Evolutionary conservation across 257 asterid genomes (phyloP).

Genomic region (Buddleja alternifolia): DNA sequence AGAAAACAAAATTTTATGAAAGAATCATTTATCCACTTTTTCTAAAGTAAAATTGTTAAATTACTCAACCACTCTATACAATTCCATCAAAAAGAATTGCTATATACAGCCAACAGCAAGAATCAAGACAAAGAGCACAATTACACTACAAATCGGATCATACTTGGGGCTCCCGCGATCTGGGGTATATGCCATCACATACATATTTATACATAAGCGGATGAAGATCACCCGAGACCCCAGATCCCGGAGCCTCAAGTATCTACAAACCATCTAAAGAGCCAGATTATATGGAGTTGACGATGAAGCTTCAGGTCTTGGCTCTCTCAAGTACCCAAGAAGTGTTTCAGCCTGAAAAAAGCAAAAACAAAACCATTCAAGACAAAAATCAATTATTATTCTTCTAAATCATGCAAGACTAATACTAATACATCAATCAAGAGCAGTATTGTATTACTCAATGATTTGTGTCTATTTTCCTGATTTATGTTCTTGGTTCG

Average conservation of each 20-base stretch:
- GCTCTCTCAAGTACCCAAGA: constrained; percentile 65
- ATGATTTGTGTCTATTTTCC: background rate
- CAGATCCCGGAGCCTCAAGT: too few relatives aligned
- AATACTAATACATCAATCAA: background rate
- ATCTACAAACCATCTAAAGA: too few relatives aligned
- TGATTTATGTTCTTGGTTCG: too few relatives aligned
- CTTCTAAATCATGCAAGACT: constrained; percentile 8
- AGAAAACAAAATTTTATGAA: too few relatives aligned
- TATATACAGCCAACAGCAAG: constrained; percentile 37
- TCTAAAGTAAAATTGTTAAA: constrained; percentile 31
- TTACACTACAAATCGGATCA: too few relatives aligned
- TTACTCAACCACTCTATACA: constrained; percentile 38
- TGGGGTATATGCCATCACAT: too few relatives aligned
- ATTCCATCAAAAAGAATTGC: constrained; percentile 37
- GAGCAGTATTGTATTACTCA: constrained; percentile 15
- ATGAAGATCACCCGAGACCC: too few relatives aligned
- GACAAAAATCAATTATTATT: background rate
- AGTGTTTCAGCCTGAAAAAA: constrained; percentile 69
- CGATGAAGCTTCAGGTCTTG: constrained; percentile 62
- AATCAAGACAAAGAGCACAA: too few relatives aligned
- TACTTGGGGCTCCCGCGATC: too few relatives aligned
- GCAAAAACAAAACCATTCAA: too few relatives aligned
- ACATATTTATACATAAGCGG: too few relatives aligned
- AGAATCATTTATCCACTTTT: too few relatives aligned
- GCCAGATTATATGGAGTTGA: constrained; percentile 36